Conservation (phyloP, 805 yeast species). For the Peterozyma xylosa region DNA sequence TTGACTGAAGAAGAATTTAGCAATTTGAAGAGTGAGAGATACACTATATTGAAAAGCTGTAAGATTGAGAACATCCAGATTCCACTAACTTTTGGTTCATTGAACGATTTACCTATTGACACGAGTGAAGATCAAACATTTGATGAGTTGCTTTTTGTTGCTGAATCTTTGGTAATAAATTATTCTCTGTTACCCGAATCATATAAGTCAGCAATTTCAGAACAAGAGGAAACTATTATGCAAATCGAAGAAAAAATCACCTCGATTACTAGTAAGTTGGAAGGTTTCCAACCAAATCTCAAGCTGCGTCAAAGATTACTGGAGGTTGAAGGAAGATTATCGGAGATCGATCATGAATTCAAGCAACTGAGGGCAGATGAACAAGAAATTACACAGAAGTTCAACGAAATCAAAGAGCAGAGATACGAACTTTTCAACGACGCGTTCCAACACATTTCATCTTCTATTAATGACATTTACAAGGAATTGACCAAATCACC, state of each 20-base stretch:
- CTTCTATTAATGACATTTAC: conserved; percentile 66
- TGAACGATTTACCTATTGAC: conserved; percentile 56
- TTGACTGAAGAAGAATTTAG: conserved; percentile 46
- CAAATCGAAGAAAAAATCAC: conserved; percentile 31
- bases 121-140: conserved; percentile 27
- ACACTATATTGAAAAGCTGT: conserved; percentile 59
- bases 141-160: conserved; percentile 19
- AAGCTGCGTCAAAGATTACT: conserved; percentile 71
- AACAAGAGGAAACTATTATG: conserved; percentile 20
- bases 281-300: conserved; percentile 64
- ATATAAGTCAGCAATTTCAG: conserved; percentile 21
- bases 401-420: conserved; percentile 48
- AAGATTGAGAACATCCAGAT: conserved; percentile 62
- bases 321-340: conserved; percentile 56
- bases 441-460: conserved; percentile 73
- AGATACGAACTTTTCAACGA: conserved; percentile 59
- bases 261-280: conserved; percentile 27
- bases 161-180: conserved; percentile 47
- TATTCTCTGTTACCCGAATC: conserved; percentile 37
- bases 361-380: conserved; percentile 55
- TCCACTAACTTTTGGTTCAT: conserved; percentile 55
- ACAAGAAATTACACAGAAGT: conserved; percentile 41
- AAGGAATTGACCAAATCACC: conserved; percentile 75
- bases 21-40: conserved; percentile 45
- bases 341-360: conserved; percentile 59